Percentiles rank a stretch among this genome's conserved stretches.
These are phyloP conservation scores for Barnettozyma hawaiiensis DNA, from an alignment of 1,139 yeast species.

Conservation along the genomic window DNA sequence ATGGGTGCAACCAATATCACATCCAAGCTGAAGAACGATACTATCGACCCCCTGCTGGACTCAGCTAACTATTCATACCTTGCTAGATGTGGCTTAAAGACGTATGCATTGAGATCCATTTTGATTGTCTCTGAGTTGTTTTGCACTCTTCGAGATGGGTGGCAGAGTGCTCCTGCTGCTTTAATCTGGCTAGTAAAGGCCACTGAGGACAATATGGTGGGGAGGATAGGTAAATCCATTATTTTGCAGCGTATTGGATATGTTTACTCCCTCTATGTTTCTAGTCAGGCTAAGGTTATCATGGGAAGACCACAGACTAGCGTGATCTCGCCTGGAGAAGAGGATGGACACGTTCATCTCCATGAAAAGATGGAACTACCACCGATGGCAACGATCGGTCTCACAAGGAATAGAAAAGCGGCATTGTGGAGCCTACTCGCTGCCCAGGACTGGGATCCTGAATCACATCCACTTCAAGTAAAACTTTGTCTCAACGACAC, in stretches of 20 bases:
- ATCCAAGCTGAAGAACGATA: conserved; percentile 54
- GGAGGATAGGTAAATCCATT: conserved; percentile 37
- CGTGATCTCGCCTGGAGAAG: conserved; percentile 7
- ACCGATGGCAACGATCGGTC: conserved; percentile 41
- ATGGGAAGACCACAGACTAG: conserved; percentile 15
- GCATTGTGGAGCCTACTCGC: conserved; percentile 77
- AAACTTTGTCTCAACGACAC: conserved; percentile 17
- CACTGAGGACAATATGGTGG: conserved; percentile 27
- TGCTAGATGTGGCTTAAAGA: conserved; percentile 26
- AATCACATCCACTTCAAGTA: conserved; percentile 25
- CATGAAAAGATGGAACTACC: conserved; percentile 35
- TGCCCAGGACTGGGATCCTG: conserved; percentile 61
- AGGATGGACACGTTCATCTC: conserved; percentile 29
- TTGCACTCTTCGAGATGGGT: conserved; percentile 34
- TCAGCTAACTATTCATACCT: conserved; percentile 35
- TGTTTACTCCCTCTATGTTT: conserved; percentile 37
- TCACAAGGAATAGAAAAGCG: conserved; percentile 64
- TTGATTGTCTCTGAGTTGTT: conserved; percentile 33
- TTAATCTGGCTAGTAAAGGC: conserved; percentile 34
- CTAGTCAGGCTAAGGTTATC: conserved; percentile 21
- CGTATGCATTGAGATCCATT: conserved; percentile 36
- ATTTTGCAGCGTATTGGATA: conserved; percentile 45
- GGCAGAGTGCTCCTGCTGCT: conserved; percentile 37
- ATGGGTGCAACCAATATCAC: conserved; percentile 64
- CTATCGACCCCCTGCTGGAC: conserved; percentile 48